Percentiles rank a stretch among this genome's conserved stretches.
Conservation (phyloP, 306 rosid species). For the barrel medic (Medicago truncatula) region MtrunA17r5.0-ANR NC_053048.1:49573501-49574000, state of each 20-base stretch:
- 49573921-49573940: background rate
- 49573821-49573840: background rate
- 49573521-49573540: conserved; percentile 61
- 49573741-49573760: conserved; percentile 67
- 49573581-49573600: conserved; percentile 68
- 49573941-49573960: background rate
- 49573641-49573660: conserved; percentile 76
- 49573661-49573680: conserved; percentile 80
- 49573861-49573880: background rate
- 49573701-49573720: conserved; percentile 66
- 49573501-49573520: background rate
- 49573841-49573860: background rate
- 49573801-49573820: too few relatives aligned
- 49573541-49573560: conserved; percentile 80
- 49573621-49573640: conserved; percentile 74
- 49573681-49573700: conserved; percentile 72
- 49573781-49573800: background rate
- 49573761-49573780: conserved; percentile 46
- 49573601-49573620: conserved; percentile 87
- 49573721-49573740: conserved; percentile 69
- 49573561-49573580: conserved; percentile 71
- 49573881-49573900: background rate
- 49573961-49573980: background rate
- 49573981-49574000: background rate
- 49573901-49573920: background rate